Percentiles rank a stretch among this genome's conserved stretches.
Evolutionary conservation across 768 basidiomycete species (phyloP).

Genomic region (Termitomyces sp.): DNA sequence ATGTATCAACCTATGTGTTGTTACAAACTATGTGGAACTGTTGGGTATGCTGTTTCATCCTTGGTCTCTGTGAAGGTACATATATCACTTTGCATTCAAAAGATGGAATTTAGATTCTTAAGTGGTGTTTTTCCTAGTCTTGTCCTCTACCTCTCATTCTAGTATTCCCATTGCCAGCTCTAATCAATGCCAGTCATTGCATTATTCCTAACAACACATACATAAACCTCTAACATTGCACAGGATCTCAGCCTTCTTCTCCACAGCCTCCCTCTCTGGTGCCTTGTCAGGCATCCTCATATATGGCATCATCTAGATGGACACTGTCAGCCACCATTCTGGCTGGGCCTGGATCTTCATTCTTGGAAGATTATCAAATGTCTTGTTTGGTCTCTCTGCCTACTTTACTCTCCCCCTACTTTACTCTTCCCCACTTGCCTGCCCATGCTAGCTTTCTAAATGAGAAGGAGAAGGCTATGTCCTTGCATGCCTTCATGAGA

Average conservation of each 20-base stretch:
- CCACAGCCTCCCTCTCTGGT: conserved; percentile 54
- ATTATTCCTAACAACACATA: conserved; percentile 16
- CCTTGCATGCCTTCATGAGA: conserved; percentile 33
- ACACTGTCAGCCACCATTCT: conserved; percentile 47
- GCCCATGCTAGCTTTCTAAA: conserved; percentile 49
- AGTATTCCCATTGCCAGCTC: conserved; percentile 48
- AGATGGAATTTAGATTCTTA: conserved; percentile 13
- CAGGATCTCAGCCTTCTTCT: conserved; percentile 48
- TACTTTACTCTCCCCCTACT: conserved; percentile 52
- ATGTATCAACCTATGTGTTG: conserved; percentile 34
- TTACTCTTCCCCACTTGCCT: conserved; percentile 45
- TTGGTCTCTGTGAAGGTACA: conserved; percentile 48
- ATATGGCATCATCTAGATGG: conserved; percentile 60
- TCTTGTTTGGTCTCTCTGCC: conserved; percentile 48
- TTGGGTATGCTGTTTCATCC: conserved; percentile 47
- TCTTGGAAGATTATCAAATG: conserved; percentile 63
- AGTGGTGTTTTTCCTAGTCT: conserved; percentile 58
- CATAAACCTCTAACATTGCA: conserved; percentile 28
- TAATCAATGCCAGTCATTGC: conserved; percentile 34
- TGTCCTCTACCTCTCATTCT: conserved; percentile 56
- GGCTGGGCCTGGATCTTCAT: conserved; percentile 75
- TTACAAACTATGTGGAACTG: conserved; percentile 39
- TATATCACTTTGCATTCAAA: conserved; percentile 12
- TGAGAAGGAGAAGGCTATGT: conserved; percentile 48
- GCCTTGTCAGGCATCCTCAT: conserved; percentile 72